phyloP scores from a whole-genome alignment of 202 grass and related monocot species.

The Schoenoplectus tabernaemontani region DNA sequence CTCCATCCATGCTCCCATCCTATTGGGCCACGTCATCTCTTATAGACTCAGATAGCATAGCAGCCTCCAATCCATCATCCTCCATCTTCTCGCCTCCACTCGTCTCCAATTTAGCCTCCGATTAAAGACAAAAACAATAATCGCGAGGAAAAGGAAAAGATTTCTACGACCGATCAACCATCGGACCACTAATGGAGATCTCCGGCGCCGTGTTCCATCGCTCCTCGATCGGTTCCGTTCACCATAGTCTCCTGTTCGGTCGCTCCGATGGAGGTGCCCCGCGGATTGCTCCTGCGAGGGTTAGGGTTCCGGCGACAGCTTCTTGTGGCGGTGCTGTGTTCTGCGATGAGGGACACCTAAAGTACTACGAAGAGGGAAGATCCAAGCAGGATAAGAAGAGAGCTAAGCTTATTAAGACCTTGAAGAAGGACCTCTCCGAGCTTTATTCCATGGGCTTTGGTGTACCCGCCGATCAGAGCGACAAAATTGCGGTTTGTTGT shows the following conservation, averaged over 20 bases:
- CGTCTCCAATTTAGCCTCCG: not conserved
- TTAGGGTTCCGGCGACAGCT: constrained; percentile 25
- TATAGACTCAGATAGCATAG: too few relatives aligned
- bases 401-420: constrained; percentile 35
- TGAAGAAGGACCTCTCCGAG: constrained; percentile 40
- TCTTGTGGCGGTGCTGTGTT: constrained; percentile 37
- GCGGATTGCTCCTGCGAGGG: not conserved
- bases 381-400: constrained; percentile 39
- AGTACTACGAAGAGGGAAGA: constrained; percentile 40
- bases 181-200: too few relatives aligned
- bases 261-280: not conserved
- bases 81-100: not conserved
- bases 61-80: too few relatives aligned
- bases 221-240: too few relatives aligned
- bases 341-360: constrained; percentile 48
- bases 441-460: constrained; percentile 41
- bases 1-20: too few relatives aligned
- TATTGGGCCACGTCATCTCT: too few relatives aligned
- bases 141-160: not conserved
- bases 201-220: constrained; percentile 34
- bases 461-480: constrained; percentile 29
- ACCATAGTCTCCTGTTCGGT: not conserved
- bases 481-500: constrained; percentile 45
- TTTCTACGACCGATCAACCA: not conserved
- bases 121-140: not conserved